Percentiles rank a stretch among this genome's conserved stretches.
These are phyloP conservation scores for Quercus phellos DNA, from an alignment of 331 rosid genomes.

Conservation along the genomic window DNA sequence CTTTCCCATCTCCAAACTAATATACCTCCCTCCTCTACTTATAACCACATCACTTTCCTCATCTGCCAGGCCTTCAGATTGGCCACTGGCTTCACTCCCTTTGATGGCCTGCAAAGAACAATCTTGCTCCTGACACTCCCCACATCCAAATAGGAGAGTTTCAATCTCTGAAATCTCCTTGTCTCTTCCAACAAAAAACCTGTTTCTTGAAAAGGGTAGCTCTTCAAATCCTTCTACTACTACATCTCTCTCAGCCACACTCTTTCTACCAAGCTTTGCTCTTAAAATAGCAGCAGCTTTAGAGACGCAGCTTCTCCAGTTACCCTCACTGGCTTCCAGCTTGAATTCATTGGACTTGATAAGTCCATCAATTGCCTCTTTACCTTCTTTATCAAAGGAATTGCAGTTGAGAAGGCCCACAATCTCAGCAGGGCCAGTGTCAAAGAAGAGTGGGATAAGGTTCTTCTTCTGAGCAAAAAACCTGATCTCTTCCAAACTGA, in stretches of 20 bases:
- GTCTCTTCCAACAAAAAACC: constrained; percentile 66
- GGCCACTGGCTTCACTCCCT: constrained; percentile 54
- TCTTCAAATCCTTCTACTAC: constrained; percentile 31
- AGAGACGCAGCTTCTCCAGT: constrained; percentile 57
- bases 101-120: constrained; percentile 22
- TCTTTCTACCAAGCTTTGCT: constrained; percentile 71
- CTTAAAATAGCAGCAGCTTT: constrained; percentile 54
- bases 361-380: constrained; percentile 65
- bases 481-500: constrained; percentile 69
- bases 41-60: constrained; percentile 56
- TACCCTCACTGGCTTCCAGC: constrained; percentile 63
- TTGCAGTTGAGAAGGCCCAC: constrained; percentile 44
- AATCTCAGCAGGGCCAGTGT: constrained; percentile 50
- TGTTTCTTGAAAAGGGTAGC: constrained; percentile 64
- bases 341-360: constrained; percentile 54
- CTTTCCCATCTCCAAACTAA: constrained; percentile 62
- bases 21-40: constrained; percentile 44
- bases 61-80: constrained; percentile 78
- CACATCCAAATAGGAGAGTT: constrained; percentile 48
- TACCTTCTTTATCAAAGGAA: constrained; percentile 55
- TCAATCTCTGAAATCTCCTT: constrained; percentile 77
- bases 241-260: constrained; percentile 30
- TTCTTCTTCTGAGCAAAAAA: constrained; percentile 90
- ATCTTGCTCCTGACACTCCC: constrained; percentile 46
- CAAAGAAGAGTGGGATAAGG: constrained; percentile 68